These are phyloP conservation scores for Flaveria ramosissima DNA, from an alignment of 129 eudicot species.

Conservation along the genomic window DNA sequence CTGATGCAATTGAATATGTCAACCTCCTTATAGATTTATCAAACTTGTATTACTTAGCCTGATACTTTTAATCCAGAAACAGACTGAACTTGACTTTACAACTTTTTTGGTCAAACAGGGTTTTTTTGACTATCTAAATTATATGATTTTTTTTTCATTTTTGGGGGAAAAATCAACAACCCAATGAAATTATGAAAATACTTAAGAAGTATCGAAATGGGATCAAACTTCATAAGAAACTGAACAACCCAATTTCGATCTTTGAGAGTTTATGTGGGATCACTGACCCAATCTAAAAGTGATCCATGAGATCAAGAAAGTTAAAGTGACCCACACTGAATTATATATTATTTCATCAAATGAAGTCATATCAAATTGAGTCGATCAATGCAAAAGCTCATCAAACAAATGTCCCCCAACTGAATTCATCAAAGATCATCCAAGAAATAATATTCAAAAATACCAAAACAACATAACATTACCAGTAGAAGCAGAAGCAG, in stretches of 20 bases:
- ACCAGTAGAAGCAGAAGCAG: neutral
- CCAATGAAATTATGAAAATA: neutral
- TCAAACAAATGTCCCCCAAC: conserved; percentile 19
- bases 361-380: conserved; percentile 6
- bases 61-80: neutral
- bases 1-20: neutral
- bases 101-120: conserved; percentile 16
- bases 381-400: conserved; percentile 23
- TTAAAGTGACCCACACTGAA: conserved; percentile 15
- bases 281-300: conserved; percentile 32
- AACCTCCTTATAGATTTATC: neutral
- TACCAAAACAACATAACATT: neutral
- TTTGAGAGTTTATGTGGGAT: neutral
- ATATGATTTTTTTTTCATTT: neutral
- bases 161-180: neutral
- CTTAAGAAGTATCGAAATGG: conserved; percentile 3
- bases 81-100: neutral
- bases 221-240: conserved; percentile 7
- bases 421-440: conserved; percentile 21
- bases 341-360: neutral
- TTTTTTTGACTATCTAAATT: neutral
- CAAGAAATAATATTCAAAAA: conserved; percentile 8
- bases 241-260: neutral
- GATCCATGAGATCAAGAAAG: conserved; percentile 8
- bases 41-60: neutral